These are phyloP conservation scores for Cajanus cajan DNA, from an alignment of 306 rosid species.

Conservation along the genomic window DNA sequence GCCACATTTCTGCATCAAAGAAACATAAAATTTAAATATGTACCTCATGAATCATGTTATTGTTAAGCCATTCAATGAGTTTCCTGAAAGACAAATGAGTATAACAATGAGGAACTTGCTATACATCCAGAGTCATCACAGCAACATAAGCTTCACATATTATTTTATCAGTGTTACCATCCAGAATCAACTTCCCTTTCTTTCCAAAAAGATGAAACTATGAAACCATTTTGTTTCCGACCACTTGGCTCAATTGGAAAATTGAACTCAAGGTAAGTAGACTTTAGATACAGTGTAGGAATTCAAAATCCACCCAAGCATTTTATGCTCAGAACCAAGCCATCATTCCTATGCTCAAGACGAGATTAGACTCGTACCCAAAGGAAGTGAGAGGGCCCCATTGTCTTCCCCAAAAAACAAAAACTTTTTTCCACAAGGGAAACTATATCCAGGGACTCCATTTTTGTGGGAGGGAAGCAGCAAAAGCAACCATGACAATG, in stretches of 20 bases:
- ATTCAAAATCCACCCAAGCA: neutral
- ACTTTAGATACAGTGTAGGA: neutral
- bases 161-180: conserved; percentile 6
- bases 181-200: neutral
- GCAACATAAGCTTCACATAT: conserved; percentile 10
- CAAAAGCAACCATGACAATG: neutral
- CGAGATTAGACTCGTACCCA: neutral
- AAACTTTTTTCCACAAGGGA: neutral
- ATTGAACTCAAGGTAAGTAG: neutral
- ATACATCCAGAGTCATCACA: conserved; percentile 2
- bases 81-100: conserved; percentile 7
- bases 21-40: conserved; percentile 13
- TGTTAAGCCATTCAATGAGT: neutral
- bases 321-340: neutral
- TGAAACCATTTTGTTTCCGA: neutral
- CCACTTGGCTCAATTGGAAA: neutral
- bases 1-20: conserved; percentile 69
- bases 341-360: neutral
- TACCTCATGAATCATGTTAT: neutral
- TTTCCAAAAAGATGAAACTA: conserved; percentile 5
- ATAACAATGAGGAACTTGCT: neutral
- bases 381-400: neutral
- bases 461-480: neutral
- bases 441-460: neutral
- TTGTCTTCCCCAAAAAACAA: neutral